These are phyloP conservation scores for Dactylis glomerata DNA, from an alignment of 176 grass and related monocot genomes.

Conservation along the genomic window DNA sequence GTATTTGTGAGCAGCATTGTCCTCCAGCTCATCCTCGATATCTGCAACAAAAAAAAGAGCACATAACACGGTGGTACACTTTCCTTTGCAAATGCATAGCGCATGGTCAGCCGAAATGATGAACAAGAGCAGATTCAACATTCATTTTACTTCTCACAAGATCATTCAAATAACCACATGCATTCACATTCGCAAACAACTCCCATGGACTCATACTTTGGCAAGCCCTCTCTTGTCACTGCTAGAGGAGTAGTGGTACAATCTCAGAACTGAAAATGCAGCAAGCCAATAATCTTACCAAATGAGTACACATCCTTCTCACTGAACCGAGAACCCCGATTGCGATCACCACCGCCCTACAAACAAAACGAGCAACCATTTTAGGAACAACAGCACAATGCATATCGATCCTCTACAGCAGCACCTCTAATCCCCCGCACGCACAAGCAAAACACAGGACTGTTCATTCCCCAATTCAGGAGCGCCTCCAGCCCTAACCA, in stretches of 20 bases:
- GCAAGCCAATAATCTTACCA: slow-evolving; percentile 7
- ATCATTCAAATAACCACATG: background rate
- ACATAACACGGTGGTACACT: background rate
- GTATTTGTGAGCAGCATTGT: background rate
- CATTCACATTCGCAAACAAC: background rate
- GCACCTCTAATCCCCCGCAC: background rate
- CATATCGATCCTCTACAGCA: background rate
- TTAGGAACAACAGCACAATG: background rate
- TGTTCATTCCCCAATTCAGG: background rate
- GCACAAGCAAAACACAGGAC: background rate
- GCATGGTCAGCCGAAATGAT: background rate
- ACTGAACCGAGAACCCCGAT: background rate
- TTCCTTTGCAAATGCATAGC: background rate
- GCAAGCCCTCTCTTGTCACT: background rate
- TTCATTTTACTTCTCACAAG: background rate
- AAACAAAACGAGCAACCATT: background rate
- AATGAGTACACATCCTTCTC: too few species aligned
- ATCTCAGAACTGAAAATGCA: background rate
- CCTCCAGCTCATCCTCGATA: background rate
- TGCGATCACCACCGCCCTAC: background rate
- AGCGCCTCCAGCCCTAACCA: background rate
- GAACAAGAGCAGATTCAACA: background rate
- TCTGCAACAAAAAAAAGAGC: background rate
- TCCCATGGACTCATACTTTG: background rate
- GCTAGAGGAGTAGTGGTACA: background rate